A percentile compares a stretch with the other conserved stretches of the same genome.
Conservation (phyloP, 495 filamentous ascomycete species). For the Peziza echinospora region DNA sequence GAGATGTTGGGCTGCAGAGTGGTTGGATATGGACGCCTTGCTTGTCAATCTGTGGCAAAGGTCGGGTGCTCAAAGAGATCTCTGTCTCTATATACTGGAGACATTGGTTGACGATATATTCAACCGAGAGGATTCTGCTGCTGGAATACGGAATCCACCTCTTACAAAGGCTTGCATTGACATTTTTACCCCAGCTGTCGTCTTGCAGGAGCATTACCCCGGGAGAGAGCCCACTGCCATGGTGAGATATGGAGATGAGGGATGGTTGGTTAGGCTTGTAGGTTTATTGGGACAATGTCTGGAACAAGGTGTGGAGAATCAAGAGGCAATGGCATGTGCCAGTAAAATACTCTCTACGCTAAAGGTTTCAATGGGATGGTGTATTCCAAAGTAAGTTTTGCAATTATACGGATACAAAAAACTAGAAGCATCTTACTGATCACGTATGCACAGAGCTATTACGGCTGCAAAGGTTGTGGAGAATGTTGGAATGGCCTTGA, state of each 20-base stretch:
- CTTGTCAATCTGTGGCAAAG: slow-evolving; percentile 62
- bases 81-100: slow-evolving; percentile 64
- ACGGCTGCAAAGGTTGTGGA: slow-evolving; percentile 44
- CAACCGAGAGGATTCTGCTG: slow-evolving; percentile 66
- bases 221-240: slow-evolving; percentile 37
- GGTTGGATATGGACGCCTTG: slow-evolving; percentile 80
- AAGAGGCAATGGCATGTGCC: slow-evolving; percentile 42
- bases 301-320: slow-evolving; percentile 36
- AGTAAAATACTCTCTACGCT: slow-evolving; percentile 54
- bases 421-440: too few species aligned
- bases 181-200: slow-evolving; percentile 59
- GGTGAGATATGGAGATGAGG: slow-evolving; percentile 54
- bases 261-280: slow-evolving; percentile 65
- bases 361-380: slow-evolving; percentile 60
- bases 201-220: slow-evolving; percentile 54
- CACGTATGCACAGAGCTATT: slow-evolving; percentile 50
- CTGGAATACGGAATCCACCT: slow-evolving; percentile 56
- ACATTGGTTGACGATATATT: slow-evolving; percentile 91
- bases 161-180: slow-evolving; percentile 79
- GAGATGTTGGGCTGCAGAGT: slow-evolving; percentile 71
- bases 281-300: slow-evolving; percentile 54
- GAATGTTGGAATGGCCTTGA: slow-evolving; percentile 52
- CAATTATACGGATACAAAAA: too few species aligned
- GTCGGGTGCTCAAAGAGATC: slow-evolving; percentile 20
- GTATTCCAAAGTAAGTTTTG: slow-evolving; percentile 39